Conservation (phyloP, 2,329 filamentous ascomycete species). For the Epicoccum sorghinum region DNA sequence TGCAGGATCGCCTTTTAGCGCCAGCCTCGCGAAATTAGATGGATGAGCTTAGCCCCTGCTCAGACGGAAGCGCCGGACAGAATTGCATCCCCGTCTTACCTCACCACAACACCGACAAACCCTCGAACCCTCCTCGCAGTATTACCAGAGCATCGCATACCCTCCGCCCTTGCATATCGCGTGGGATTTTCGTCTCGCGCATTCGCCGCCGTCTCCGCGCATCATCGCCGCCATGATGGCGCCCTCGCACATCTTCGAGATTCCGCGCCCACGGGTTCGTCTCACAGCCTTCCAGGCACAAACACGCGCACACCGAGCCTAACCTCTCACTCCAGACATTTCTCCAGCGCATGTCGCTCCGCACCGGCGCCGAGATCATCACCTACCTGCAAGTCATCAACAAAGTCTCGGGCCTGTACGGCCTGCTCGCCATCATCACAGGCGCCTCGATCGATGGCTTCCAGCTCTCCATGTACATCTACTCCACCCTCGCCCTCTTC, state of each 20-base stretch:
- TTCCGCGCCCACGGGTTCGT: conserved; percentile 48
- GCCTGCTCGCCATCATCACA: conserved; percentile 84
- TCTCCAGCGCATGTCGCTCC: conserved; percentile 82
- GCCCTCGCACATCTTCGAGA: conserved; percentile 43
- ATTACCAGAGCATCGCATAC: conserved; percentile 26
- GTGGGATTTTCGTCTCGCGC: neutral
- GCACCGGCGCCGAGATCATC: conserved; percentile 85
- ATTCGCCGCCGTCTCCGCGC: conserved; percentile 3
- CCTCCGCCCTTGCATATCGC: neutral
- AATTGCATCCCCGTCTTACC: conserved; percentile 13
- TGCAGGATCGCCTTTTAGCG: conserved; percentile 14
- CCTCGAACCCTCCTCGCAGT: conserved; percentile 14
- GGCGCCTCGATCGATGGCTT: conserved; percentile 82
- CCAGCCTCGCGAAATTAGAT: conserved; percentile 26
- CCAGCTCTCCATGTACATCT: conserved; percentile 90
- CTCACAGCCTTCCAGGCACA: conserved; percentile 13
- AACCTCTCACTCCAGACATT: conserved; percentile 66
- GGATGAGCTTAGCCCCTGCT: conserved; percentile 3
- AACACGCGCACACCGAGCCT: conserved; percentile 9
- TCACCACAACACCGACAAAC: conserved; percentile 9
- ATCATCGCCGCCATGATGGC: conserved; percentile 35
- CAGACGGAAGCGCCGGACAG: conserved; percentile 22
- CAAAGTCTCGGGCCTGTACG: conserved; percentile 90
- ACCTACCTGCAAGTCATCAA: conserved; percentile 84
- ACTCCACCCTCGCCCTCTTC: conserved; percentile 75